These are phyloP conservation scores for Cydonia oblonga DNA, from an alignment of 331 rosid species.

Conservation along the genomic window DNA sequence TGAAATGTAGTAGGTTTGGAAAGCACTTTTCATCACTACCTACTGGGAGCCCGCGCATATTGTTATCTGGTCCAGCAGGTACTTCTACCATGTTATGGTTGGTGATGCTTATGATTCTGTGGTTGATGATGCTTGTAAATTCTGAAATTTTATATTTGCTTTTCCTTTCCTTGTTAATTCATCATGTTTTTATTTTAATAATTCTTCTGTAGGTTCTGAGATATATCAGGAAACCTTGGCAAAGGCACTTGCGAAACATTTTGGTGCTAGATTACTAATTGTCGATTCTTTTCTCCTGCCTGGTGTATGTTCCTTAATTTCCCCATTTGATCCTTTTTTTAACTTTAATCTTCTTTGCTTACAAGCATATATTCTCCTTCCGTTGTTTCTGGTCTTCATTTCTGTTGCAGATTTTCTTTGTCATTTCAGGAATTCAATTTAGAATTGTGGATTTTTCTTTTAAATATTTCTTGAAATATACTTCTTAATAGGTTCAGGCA, in stretches of 20 bases:
- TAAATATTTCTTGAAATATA: too few relatives aligned
- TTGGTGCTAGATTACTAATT: slow-evolving; percentile 59
- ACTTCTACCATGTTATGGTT: background rate
- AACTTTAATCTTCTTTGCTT: background rate
- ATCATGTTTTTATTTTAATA: background rate
- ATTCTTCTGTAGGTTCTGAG: slow-evolving; percentile 65
- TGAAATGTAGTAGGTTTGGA: slow-evolving; percentile 60
- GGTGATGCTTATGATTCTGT: background rate
- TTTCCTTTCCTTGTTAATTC: slow-evolving; percentile 1
- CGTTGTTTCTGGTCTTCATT: background rate
- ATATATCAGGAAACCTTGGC: slow-evolving; percentile 80
- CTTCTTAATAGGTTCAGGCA: slow-evolving; percentile 39
- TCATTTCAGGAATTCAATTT: background rate
- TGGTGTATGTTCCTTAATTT: slow-evolving; percentile 47
- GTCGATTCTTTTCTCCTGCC: slow-evolving; percentile 81
- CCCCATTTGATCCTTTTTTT: background rate
- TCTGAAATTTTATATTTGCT: background rate
- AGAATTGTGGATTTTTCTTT: background rate
- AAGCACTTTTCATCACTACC: slow-evolving; percentile 66
- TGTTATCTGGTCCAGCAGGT: slow-evolving; percentile 94
- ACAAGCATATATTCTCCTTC: background rate
- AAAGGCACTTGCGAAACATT: slow-evolving; percentile 84
- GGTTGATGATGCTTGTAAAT: background rate
- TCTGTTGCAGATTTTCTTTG: background rate
- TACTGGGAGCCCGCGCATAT: slow-evolving; percentile 58